phyloP scores from a whole-genome alignment of 257 asterid species.

The Solanum ossicruentum region DNA sequence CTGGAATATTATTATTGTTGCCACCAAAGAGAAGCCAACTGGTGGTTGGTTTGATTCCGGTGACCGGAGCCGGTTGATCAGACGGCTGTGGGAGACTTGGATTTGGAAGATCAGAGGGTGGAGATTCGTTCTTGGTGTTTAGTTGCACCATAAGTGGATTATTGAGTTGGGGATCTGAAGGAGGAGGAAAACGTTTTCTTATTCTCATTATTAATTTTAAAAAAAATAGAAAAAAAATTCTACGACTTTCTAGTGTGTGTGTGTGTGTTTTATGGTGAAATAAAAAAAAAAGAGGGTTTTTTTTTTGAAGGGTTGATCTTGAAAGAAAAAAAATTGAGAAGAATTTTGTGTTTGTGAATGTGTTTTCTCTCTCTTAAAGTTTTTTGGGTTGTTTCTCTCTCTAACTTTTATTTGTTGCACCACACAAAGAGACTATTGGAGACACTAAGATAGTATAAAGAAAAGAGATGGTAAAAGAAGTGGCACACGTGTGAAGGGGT shows the following conservation, averaged over 20 bases:
- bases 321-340: not conserved
- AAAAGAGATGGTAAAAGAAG: constrained; percentile 2
- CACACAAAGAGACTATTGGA: constrained; percentile 26
- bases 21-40: constrained; percentile 18
- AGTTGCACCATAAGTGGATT: constrained; percentile 28
- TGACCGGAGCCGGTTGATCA: constrained; percentile 4
- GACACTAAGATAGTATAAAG: constrained; percentile 6
- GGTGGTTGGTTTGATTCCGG: constrained; percentile 1
- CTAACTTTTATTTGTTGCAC: constrained; percentile 83
- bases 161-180: constrained; percentile 54
- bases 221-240: not conserved
- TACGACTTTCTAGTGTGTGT: not conserved
- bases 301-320: not conserved
- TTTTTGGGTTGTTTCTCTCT: constrained; percentile 30
- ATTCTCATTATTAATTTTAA: constrained; percentile 39
- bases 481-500: constrained; percentile 18
- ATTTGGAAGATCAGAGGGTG: constrained; percentile 14
- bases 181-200: constrained; percentile 40
- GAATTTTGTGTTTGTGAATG: not conserved
- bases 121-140: not conserved
- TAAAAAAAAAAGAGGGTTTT: not conserved
- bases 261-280: not conserved
- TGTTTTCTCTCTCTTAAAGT: not conserved
- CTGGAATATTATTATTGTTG: not conserved
- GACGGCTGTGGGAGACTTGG: constrained; percentile 8